Percentiles rank a stretch among this genome's conserved stretches.
phyloP scores from a whole-genome alignment of 768 basidiomycete genomes.

The Guyanaporus albipodus region DNA sequence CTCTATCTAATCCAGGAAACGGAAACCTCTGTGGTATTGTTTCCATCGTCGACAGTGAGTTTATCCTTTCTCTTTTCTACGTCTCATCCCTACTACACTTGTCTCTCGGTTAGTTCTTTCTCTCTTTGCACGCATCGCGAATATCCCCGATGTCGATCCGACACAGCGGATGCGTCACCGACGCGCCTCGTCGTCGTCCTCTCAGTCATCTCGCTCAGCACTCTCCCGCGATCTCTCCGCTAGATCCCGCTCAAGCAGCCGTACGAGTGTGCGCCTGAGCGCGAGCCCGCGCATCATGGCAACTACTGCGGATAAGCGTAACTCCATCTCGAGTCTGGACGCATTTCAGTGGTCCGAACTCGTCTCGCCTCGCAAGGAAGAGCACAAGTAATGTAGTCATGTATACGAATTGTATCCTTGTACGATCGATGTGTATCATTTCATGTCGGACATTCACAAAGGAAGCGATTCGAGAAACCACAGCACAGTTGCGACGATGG shows the following conservation, averaged over 20 bases:
- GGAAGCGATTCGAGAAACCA: no score
- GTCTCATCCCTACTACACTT: not conserved
- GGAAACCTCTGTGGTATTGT: constrained; percentile 68
- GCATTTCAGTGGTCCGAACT: constrained; percentile 34
- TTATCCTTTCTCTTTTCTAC: not conserved
- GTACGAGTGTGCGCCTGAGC: constrained; percentile 35
- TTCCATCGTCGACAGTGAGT: constrained; percentile 76
- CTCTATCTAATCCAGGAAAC: constrained; percentile 34
- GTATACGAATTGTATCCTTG: not conserved
- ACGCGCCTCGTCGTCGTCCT: constrained; percentile 70
- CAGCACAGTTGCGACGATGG: not conserved
- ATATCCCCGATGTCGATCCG: constrained; percentile 72
- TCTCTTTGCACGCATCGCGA: constrained; percentile 70
- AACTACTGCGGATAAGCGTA: constrained; percentile 28
- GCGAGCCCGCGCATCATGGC: constrained; percentile 32
- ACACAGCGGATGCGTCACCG: constrained; percentile 76
- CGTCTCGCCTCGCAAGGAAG: constrained; percentile 30
- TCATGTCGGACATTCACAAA: not conserved
- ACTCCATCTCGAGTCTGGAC: constrained; percentile 29
- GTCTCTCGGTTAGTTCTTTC: constrained; percentile 55
- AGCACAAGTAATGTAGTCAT: constrained; percentile 14
- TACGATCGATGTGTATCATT: constrained; percentile 1
- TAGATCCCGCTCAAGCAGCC: constrained; percentile 42
- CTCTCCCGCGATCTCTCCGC: constrained; percentile 33
- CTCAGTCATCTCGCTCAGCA: constrained; percentile 45